Evolutionary conservation across 768 basidiomycete genomes (phyloP).

Genomic region (Fomitopsis serialis): DNA sequence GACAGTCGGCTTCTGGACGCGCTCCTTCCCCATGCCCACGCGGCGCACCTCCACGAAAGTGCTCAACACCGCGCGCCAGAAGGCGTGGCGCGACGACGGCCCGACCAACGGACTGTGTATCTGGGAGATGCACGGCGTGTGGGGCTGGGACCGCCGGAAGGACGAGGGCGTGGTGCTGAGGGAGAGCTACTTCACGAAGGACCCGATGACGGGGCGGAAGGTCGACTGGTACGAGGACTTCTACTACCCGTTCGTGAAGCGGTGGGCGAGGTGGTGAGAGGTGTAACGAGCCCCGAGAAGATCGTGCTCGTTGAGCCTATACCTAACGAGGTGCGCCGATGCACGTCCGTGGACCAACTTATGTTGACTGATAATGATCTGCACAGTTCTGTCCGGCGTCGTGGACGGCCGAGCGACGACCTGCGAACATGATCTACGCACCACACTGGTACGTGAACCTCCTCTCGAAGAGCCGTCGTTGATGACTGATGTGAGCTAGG

Average conservation of each 20-base stretch:
- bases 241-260: constrained; percentile 71
- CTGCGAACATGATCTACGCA: constrained; percentile 61
- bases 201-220: constrained; percentile 60
- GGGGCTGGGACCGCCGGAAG: constrained; percentile 76
- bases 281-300: constrained; percentile 43
- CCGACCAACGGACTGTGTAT: constrained; percentile 70
- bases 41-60: constrained; percentile 49
- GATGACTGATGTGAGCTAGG: constrained; percentile 41
- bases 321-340: constrained; percentile 77
- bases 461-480: neutral
- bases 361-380: neutral
- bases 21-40: constrained; percentile 89
- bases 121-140: constrained; percentile 92
- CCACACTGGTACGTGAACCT: constrained; percentile 68
- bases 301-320: constrained; percentile 79
- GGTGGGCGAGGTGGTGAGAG: constrained; percentile 61
- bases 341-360: constrained; percentile 1
- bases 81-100: constrained; percentile 70
- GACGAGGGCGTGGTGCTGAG: constrained; percentile 69
- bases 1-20: constrained; percentile 68
- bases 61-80: constrained; percentile 54
- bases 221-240: constrained; percentile 85
- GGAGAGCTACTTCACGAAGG: constrained; percentile 77
- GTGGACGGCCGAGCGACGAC: constrained; percentile 64
- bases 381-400: constrained; percentile 73